Evolutionary conservation across 208 protist genomes (phyloP).

Genomic region (Lotmaria passim): DNA sequence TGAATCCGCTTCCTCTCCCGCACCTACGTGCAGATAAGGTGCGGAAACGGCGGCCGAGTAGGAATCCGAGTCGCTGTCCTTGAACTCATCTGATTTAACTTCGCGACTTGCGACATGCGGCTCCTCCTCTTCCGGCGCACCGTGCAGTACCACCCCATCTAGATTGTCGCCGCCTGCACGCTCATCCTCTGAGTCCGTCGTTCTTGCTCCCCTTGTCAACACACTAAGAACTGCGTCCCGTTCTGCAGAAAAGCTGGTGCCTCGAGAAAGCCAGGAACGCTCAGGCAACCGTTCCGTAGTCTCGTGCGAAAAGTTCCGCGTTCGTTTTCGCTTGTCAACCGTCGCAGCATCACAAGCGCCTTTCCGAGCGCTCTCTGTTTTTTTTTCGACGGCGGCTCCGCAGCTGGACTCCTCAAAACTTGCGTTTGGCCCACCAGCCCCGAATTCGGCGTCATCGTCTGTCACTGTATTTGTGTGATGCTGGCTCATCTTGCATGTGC

Average conservation of each 20-base stretch:
- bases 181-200: not conserved
- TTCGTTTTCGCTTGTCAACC: not conserved
- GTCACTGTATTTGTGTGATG: not conserved
- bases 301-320: not conserved
- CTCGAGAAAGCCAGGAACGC: not conserved
- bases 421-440: not conserved
- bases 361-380: not conserved
- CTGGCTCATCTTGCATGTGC: not conserved
- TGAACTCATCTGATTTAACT: no score
- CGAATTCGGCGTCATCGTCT: not conserved
- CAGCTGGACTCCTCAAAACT: not conserved
- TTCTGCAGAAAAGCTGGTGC: not conserved
- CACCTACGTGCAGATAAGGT: not conserved
- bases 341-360: no score
- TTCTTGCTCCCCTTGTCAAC: not conserved
- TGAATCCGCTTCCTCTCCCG: no score
- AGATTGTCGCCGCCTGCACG: not conserved
- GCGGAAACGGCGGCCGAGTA: no score
- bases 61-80: no score
- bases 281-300: not conserved
- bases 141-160: not conserved
- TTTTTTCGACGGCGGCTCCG: not conserved
- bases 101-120: no score
- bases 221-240: not conserved
- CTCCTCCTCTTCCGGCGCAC: no score